These are phyloP conservation scores for Eucalyptus polyanthemos DNA, from an alignment of 345 rosid species.

Conservation along the genomic window DNA sequence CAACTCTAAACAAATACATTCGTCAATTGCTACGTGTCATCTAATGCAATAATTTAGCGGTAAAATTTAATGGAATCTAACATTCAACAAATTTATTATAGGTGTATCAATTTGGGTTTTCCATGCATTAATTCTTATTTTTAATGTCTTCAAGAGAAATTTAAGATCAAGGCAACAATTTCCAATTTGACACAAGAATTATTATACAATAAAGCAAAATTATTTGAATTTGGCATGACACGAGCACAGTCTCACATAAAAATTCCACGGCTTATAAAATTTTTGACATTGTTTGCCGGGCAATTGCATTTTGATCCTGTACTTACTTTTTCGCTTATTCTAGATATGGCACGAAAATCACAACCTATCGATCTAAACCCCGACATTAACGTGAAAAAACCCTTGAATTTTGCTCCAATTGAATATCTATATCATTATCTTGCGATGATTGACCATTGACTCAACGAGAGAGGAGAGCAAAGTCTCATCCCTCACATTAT, in stretches of 20 bases:
- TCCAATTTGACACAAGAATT: not conserved
- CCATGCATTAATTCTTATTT: too few relatives aligned
- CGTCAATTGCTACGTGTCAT: too few relatives aligned
- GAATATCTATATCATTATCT: not conserved
- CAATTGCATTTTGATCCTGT: not conserved
- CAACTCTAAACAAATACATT: too few relatives aligned
- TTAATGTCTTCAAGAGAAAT: not conserved
- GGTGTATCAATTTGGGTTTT: too few relatives aligned
- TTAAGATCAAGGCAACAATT: not conserved
- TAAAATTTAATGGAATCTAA: too few relatives aligned
- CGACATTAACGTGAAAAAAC: not conserved
- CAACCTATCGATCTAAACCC: not conserved
- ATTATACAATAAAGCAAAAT: too few relatives aligned
- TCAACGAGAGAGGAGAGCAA: too few relatives aligned
- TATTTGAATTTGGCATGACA: not conserved
- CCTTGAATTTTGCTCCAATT: not conserved
- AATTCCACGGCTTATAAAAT: not conserved
- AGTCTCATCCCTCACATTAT: too few relatives aligned
- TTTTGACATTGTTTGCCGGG: not conserved
- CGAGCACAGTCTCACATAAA: not conserved
- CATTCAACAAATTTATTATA: accelerated
- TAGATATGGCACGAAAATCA: too few relatives aligned
- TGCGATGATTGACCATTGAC: not conserved
- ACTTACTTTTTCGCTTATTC: not conserved
- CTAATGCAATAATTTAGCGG: too few relatives aligned